Conservation (phyloP, 352 stramenopile species). For the Globisporangium nagaii region DNA sequence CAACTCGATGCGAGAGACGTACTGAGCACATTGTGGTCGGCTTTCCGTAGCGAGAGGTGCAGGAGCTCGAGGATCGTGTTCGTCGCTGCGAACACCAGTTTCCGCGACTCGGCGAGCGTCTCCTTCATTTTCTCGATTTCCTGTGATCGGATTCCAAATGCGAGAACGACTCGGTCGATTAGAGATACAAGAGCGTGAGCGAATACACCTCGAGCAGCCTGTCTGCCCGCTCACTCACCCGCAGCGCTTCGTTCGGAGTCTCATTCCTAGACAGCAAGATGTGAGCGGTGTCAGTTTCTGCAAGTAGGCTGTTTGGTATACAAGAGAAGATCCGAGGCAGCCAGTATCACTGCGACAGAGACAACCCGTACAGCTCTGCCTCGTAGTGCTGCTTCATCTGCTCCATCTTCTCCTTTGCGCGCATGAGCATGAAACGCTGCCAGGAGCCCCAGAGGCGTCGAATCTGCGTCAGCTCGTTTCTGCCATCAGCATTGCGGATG, state of each 20-base stretch:
- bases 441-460: conserved; percentile 40
- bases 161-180: neutral
- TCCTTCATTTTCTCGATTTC: conserved; percentile 62
- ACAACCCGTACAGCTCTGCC: conserved; percentile 47
- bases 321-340: too few species aligned
- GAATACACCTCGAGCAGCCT: neutral
- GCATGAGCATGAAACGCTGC: conserved; percentile 48
- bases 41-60: conserved; percentile 49
- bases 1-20: too few species aligned
- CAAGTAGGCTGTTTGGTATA: too few species aligned
- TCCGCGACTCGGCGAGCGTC: conserved; percentile 41
- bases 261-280: conserved; percentile 22
- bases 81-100: conserved; percentile 52
- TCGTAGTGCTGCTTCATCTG: conserved; percentile 52
- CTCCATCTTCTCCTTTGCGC: conserved; percentile 43
- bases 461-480: conserved; percentile 44
- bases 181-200: neutral
- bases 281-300: neutral
- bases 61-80: conserved; percentile 57
- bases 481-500: too few species aligned
- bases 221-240: conserved; percentile 4
- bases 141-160: conserved; percentile 17
- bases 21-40: conserved; percentile 53
- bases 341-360: neutral
- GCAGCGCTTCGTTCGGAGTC: conserved; percentile 37